Evolutionary conservation across 192 early-diverging fungal species (phyloP).

Genomic region (Backusella liffmaniae): DNA sequence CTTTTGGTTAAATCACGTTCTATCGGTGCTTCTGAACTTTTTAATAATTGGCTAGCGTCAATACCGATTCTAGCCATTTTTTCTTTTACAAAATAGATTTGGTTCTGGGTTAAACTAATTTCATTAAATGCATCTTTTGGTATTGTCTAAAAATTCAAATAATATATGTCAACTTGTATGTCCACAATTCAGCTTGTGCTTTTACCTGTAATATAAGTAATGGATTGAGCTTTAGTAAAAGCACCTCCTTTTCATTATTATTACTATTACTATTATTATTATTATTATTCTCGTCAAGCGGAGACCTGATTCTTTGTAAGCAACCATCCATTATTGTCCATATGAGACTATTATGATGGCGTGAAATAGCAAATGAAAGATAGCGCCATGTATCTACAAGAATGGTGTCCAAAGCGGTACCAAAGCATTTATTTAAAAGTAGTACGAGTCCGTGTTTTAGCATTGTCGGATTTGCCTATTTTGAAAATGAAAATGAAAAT

Average conservation of each 20-base stretch:
- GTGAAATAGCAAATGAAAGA: neutral
- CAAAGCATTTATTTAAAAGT: slow-evolving; percentile 2
- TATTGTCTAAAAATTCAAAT: neutral
- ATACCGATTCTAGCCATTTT: neutral
- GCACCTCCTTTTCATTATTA: neutral
- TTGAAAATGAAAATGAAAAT: neutral
- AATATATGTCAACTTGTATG: no score
- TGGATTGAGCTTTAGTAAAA: neutral
- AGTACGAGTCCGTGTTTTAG: neutral
- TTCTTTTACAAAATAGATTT: neutral
- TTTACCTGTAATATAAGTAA: neutral
- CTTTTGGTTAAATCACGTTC: slow-evolving; percentile 7
- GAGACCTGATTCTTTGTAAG: neutral
- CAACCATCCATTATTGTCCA: neutral
- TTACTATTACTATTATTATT: neutral
- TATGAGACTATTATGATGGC: neutral
- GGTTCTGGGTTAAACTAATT: neutral
- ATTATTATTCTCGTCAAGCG: neutral
- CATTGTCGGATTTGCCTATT: neutral
- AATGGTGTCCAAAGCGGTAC: neutral
- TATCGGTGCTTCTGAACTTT: slow-evolving; percentile 3
- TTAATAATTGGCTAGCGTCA: slow-evolving; percentile 5
- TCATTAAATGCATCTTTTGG: neutral
- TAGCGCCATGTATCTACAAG: slow-evolving; percentile 2
- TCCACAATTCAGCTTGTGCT: no score